Percentiles rank a stretch among this genome's conserved stretches.
phyloP scores from a whole-genome alignment of 371 early-diverging fungal species.

The Racocetra persica region DNA sequence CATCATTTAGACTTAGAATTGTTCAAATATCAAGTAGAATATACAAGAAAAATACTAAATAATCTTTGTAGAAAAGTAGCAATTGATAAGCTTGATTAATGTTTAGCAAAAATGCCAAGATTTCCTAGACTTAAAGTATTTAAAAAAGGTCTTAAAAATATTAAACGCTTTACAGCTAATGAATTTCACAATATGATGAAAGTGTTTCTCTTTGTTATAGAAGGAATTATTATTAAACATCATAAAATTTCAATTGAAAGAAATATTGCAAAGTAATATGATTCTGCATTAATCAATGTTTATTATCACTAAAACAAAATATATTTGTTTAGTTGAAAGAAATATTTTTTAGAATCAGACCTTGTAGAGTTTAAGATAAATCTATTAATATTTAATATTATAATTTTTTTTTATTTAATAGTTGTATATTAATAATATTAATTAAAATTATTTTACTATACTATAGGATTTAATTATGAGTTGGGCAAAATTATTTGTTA shows the following conservation, averaged over 20 bases:
- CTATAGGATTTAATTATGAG: not conserved
- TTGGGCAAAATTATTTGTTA: conserved; percentile 12
- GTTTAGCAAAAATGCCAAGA: not conserved
- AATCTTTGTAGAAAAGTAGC: not conserved
- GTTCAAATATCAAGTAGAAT: conserved; percentile 1
- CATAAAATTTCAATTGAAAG: not conserved
- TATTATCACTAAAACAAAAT: conserved; percentile 19
- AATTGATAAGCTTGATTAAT: not conserved
- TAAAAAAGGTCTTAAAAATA: not conserved
- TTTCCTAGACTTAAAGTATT: conserved; percentile 1
- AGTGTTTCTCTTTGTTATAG: not conserved
- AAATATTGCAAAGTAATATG: not conserved
- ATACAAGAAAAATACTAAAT: not conserved
- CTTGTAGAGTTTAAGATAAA: not conserved
- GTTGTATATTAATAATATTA: no score
- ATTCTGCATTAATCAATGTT: not conserved
- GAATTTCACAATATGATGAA: conserved; percentile 9
- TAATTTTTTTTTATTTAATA: no score
- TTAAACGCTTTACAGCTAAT: not conserved
- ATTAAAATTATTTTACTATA: no score
- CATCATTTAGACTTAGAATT: not conserved
- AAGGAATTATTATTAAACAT: conserved; percentile 10
- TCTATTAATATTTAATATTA: no score
- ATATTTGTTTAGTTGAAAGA: not conserved
- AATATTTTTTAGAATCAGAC: not conserved